Percentiles rank a stretch among this genome's conserved stretches.
phyloP scores from a whole-genome alignment of 2,329 filamentous ascomycete genomes.

The Calonectria hongkongensis region DNA sequence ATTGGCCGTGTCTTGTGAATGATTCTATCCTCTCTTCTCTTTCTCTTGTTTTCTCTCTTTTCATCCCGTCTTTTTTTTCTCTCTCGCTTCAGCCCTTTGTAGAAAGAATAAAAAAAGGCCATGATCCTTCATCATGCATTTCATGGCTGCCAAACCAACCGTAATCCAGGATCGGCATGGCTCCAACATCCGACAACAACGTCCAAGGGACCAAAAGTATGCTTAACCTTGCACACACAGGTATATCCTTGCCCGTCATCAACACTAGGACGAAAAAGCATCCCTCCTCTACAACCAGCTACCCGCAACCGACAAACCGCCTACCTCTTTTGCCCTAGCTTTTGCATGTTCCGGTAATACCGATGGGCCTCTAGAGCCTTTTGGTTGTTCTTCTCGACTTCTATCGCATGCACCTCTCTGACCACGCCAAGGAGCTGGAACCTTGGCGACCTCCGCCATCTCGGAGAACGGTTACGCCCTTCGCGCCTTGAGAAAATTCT shows the following conservation, averaged over 20 bases:
- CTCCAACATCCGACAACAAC: not conserved
- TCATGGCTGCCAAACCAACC: no score
- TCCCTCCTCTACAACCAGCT: not conserved
- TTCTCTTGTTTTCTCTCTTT: not conserved
- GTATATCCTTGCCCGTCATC: not conserved
- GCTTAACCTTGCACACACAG: constrained; percentile 16
- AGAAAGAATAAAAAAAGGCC: not conserved
- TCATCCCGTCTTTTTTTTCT: not conserved
- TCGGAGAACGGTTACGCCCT: not conserved
- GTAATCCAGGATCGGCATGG: not conserved
- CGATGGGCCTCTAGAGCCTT: constrained; percentile 2
- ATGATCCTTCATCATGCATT: not conserved
- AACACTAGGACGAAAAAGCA: constrained; percentile 7
- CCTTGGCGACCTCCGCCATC: constrained; percentile 3
- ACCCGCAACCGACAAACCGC: constrained; percentile 1
- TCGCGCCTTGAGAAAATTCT: not conserved
- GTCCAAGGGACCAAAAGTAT: constrained; percentile 10
- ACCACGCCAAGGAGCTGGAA: not conserved
- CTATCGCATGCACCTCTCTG: constrained; percentile 8
- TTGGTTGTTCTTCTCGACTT: constrained; percentile 6
- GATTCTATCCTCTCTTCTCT: no score
- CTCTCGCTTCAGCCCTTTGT: not conserved
- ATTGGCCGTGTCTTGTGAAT: not conserved
- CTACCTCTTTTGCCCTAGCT: constrained; percentile 13
- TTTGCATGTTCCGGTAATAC: not conserved